Base-by-base conservation (phyloP, 192 early-diverging fungal genomes). In the Mortierella antarctica region DNA sequence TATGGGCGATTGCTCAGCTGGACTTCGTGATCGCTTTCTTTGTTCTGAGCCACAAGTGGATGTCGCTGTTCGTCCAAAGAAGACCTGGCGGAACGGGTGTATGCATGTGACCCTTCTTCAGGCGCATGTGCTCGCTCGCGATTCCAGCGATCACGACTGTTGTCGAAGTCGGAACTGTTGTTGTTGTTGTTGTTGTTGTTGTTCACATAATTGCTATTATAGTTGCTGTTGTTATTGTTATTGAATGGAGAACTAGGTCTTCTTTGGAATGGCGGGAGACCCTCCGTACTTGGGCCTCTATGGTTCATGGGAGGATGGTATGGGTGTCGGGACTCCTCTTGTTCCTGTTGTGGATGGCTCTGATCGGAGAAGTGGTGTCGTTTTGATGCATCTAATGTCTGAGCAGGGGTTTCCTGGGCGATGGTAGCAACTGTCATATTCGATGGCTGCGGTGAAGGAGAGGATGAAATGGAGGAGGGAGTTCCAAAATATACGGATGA, bases 131-230 rank as follows among this genome's bases (percentile, higher is more conserved):
- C 11, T 20, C 31, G 1, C 9, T 57, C 55, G 9, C 39, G 21
- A 31, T 53, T 15, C 66, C 66, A 68, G 9, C 5, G 48, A 31
- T 31, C 31, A 58, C 42, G 45, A 50, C n/a, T 9, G 62, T 58
- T 63, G 23, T 63, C 15, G 41, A 51, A 47, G 17, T 23, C 21
- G 8, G 62, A 40, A 46, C 20, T 67, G 57, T 23, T 51, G 46
- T 45, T 55, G 57, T 50, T 15, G 20, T 49, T n/a, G 49, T 51
- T 59, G 46, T 31, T 59, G 67, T 58, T 58, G 46, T 57, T 50
- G 9, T 58, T 6, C 47, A 5, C 50, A 40, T 64, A 12, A 6
- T 12, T 51, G 45, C 48, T 64, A 39, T 44, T 31, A 45, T 49
- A 47, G 55, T 18, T 46, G 41, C 8, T 11, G 41, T 46, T 67